Evolutionary conservation across 2,329 filamentous ascomycete species (phyloP), one percentile per base, ranked within the genome.

Genomic region (Elsinoe perseae): DNA sequence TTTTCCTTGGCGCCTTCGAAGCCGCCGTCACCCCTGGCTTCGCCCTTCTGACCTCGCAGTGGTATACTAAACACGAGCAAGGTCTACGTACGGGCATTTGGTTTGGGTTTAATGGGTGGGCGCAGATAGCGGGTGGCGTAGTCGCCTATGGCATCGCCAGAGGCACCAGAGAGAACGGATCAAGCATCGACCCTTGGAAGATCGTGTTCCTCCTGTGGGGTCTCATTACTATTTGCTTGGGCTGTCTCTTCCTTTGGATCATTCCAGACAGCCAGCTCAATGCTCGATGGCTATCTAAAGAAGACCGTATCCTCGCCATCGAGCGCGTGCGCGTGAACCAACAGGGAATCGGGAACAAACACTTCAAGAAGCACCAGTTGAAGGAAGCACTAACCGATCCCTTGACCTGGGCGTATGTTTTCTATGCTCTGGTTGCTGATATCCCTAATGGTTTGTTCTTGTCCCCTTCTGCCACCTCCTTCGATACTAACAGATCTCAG

Each of bases 311-410:
- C 0, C 75, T 89, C 40, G 85, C 84, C 0, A 73, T 90, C 23
- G 87, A 89, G 60, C 78, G 87, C 0, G 80, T 92, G 4, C 77
- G 86, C 0, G 76, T 82, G 20, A 92, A 92, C 63, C 82, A 89
- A 66, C 87, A 87, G 58, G 87, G 87, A 0, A 83, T 87, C 14
- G 85, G 84, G 1, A 86, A 82, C 59, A 82, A 83, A 61, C 77
- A 86, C 59, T 87, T 85, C 69, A 86, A 86, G 60, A 75, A 78
- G 71, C 76, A 79, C 20, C 88, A 93, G 60, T 73, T 86, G 1
- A 73, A 78, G 14, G 80, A 84, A 61, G 79, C 80, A 0, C 63
- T 84, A 5, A 57, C 72, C 3, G 81, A 84, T 60, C 80, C 80
- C 0, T 70, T 82, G 67, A 78, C 78, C 1, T 83, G 81, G 81